Evolutionary conservation across 768 basidiomycete genomes (phyloP), one percentile per base, ranked within the genome.

Genomic region (Lentinula detonsa): DNA sequence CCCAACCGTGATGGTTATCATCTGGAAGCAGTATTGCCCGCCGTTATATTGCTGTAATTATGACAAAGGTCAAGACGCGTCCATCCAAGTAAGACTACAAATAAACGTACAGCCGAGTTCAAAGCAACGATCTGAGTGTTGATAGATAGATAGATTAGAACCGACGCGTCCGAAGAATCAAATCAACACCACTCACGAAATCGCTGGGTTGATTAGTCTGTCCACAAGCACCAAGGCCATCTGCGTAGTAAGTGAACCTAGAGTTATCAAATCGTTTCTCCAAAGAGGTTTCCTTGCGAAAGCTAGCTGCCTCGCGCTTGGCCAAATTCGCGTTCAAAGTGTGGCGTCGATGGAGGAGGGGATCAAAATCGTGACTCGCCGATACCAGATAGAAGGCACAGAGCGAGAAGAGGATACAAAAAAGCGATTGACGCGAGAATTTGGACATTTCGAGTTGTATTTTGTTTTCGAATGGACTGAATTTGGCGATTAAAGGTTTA

Each of bases 1-100:
- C 57, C 73, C 71, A 67, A 71, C 75, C 2, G 72, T 73, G 60
- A 90, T 83, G 15, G 78, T 80, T 67, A 90, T 84, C 62, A 61
- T 68, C 65, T 83, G 70, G 67, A 72, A 78, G 67, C 87, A 89
- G 64, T 81, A 73, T 45, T 65, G 43, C 35, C 50, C 62, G 49
- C 33, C 21, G 16, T 48, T 51, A 15, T 39, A 63, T 61, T 63
- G 46, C 48, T 63, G 28, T 11, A 43, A 28, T 34, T 5, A 21
- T 3, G 33, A 34, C 18, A 53, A 18, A 16, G 7, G 33, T 51
- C 13, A 51, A 2, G 50, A 51, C n/a, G 34, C 31, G 34, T 33
- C 6, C 15, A 6, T 33, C 50, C 15, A 7, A 21, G 8, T 33
- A 23, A 1, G 40, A 18, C 2, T 48, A 11, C 0, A 6, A 46